Conservation (phyloP, 345 rosid genomes). For the Sonneratia alba region DNA sequence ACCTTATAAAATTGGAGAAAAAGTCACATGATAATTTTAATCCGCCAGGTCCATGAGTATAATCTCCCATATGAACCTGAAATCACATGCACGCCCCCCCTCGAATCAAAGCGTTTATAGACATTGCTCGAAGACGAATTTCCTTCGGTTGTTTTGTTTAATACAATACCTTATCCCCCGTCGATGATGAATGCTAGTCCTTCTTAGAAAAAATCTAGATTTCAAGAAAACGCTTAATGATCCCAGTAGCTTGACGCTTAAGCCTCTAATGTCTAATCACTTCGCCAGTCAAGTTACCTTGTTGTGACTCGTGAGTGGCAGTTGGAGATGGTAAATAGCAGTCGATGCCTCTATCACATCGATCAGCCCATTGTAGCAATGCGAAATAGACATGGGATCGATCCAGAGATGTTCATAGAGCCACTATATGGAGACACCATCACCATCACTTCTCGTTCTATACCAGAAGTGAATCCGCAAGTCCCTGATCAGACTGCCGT, state of each 20-base stretch:
- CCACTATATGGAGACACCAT: constrained; percentile 64
- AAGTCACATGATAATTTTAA: constrained; percentile 20
- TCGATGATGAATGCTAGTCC: no score
- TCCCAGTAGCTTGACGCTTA: no score
- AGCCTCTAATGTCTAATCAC: no score
- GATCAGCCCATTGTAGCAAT: constrained; percentile 58
- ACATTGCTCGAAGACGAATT: not conserved
- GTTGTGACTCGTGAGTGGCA: constrained; percentile 68
- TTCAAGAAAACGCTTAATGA: no score
- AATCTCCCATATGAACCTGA: not conserved
- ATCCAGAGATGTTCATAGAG: constrained; percentile 59
- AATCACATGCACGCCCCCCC: no score
- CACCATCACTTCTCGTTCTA: constrained; percentile 62
- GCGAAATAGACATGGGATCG: constrained; percentile 62
- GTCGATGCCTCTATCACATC: constrained; percentile 66
- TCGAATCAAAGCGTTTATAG: no score
- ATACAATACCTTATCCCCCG: no score
- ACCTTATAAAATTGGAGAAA: not conserved
- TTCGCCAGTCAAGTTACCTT: constrained; percentile 24
- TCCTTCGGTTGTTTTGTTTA: no score
- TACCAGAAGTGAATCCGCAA: constrained; percentile 42
- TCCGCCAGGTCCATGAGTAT: constrained; percentile 14
- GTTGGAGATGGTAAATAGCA: constrained; percentile 69
- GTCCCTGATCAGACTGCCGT: constrained; percentile 63
- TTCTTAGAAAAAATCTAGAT: no score